phyloP scores from a whole-genome alignment of 1,139 yeast species.

The Taphrina communis region DNA sequence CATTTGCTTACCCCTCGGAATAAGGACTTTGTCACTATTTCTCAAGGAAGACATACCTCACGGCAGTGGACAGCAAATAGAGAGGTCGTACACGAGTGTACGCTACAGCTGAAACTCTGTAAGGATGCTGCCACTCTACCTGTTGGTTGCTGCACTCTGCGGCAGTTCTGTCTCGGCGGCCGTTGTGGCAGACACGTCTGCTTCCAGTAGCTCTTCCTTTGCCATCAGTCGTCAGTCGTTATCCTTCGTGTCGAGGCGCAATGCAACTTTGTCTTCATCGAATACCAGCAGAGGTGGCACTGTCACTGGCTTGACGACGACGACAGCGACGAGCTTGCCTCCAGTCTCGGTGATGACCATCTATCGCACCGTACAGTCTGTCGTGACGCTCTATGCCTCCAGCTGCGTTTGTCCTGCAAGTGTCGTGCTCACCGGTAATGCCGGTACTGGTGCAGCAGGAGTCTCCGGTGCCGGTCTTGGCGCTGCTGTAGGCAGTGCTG shows the following conservation, averaged over 20 bases:
- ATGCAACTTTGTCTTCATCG: not conserved
- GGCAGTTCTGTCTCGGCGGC: not conserved
- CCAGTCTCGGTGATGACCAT: not conserved
- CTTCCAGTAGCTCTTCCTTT: not conserved
- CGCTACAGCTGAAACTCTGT: not conserved
- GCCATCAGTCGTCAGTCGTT: not conserved
- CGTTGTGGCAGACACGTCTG: not conserved
- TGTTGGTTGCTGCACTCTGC: not conserved
- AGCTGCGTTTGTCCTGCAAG: not conserved
- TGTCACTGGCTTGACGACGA: not conserved
- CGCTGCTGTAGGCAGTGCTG: not conserved
- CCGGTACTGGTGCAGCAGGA: no score
- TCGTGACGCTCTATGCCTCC: not conserved
- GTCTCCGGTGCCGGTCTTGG: not conserved
- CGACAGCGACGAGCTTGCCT: not conserved
- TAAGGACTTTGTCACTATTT: no score
- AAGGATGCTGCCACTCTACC: not conserved
- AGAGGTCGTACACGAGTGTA: not conserved
- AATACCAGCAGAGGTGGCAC: not conserved
- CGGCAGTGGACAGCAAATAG: not conserved
- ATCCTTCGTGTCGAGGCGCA: not conserved
- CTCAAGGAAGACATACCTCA: not conserved
- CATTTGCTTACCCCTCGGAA: no score
- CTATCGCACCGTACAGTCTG: not conserved
- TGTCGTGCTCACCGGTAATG: not conserved